Evolutionary conservation across 2,329 filamentous ascomycete genomes (phyloP), one percentile per base, ranked within the genome.

Genomic region (Ceratocystis papillata): DNA sequence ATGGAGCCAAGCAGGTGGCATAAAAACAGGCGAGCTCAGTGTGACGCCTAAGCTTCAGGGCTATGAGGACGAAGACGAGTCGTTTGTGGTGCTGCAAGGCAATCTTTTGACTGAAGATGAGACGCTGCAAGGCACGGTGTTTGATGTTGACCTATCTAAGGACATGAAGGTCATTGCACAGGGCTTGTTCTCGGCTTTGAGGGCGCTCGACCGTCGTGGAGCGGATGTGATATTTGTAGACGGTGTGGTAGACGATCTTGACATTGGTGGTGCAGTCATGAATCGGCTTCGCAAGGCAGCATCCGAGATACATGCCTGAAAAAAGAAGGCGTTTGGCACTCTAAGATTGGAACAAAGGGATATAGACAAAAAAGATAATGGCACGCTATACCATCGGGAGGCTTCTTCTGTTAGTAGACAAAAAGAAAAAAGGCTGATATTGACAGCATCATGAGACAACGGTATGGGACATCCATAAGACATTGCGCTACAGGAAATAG

Each of bases 171-270:
- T 83, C 41, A 91, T 99, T 71, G 93, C 94, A 1, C 85, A 92
- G 71, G 89, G 89, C 0, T 79, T 99, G 15, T 99, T 99, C 74
- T 89, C 90, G 12, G 89, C 90, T 1, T 78, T 99, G 65, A 81
- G 94, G 64, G 89, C 92, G 70, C 81, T 99, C 69, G 94, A 99
- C 74, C 83, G 86, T 71, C 80, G 85, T 69, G 83, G 85, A 37
- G 90, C 90, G 3, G 86, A 94, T 73, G 80, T 88, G 22, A 96
- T 99, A 64, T 89, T 92, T 70, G 90, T 97, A 10, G 94, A 99
- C 74, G 93, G 93, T 1, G 88, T 96, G 67, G 80, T 84, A 68
- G 88, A 89, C 68, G 84, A 87, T 67, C 86, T 88, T 41, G 89
- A 94, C 73, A 87, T 94, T 70, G 90, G 91, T 22, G 89, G 90